phyloP scores from a whole-genome alignment of 768 basidiomycete species.

The Suillus occidentalis region DNA sequence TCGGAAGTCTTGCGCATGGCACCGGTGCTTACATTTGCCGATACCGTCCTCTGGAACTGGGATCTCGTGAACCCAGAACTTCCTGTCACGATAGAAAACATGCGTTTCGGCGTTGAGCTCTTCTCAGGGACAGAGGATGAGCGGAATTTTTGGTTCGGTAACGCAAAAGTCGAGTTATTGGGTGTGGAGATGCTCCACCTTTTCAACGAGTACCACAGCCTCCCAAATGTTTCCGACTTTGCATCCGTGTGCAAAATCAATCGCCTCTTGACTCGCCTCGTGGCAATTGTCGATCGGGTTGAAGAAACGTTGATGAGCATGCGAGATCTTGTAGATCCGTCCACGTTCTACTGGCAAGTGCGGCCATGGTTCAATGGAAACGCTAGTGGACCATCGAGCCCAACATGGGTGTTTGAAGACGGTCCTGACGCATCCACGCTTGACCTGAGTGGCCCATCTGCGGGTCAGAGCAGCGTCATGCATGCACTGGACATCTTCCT shows the following conservation, averaged over 20 bases:
- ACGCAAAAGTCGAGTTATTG: constrained; percentile 80
- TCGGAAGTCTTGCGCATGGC: constrained; percentile 82
- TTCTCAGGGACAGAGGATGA: constrained; percentile 91
- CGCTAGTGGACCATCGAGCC: constrained; percentile 48
- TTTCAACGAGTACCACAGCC: constrained; percentile 81
- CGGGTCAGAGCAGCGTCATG: constrained; percentile 92
- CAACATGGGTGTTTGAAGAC: constrained; percentile 79
- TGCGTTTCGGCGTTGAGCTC: constrained; percentile 58
- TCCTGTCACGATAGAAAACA: constrained; percentile 70
- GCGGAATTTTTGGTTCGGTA: constrained; percentile 80
- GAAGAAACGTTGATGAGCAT: constrained; percentile 67
- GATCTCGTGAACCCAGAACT: constrained; percentile 54
- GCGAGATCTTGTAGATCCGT: constrained; percentile 74
- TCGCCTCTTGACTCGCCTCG: constrained; percentile 67
- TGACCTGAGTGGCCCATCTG: constrained; percentile 84
- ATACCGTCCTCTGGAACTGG: constrained; percentile 95
- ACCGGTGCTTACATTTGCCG: constrained; percentile 93
- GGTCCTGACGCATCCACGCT: constrained; percentile 57
- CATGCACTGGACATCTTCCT: constrained; percentile 84
- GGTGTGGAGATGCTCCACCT: constrained; percentile 86
- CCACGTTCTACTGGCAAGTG: constrained; percentile 84
- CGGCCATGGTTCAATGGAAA: constrained; percentile 94
- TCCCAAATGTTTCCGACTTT: constrained; percentile 67
- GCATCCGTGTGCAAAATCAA: constrained; percentile 67
- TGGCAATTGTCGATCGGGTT: constrained; percentile 71